phyloP scores from a whole-genome alignment of 257 asterid species.

The Anisodus acutangulus region DNA sequence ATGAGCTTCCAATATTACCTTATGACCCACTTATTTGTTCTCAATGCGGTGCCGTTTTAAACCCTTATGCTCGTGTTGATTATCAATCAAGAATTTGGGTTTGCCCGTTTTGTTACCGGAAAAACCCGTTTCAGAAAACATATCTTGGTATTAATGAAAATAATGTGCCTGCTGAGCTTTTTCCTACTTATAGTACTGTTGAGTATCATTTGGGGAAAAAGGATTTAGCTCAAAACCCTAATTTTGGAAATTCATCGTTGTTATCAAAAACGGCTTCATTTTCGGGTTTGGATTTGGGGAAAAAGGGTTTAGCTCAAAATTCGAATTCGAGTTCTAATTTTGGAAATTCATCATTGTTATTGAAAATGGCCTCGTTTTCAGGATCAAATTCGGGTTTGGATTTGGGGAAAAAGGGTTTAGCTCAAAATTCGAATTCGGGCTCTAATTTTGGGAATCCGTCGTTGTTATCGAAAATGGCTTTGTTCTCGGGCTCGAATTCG shows the following conservation, averaged over 20 bases:
- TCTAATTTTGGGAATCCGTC: conserved; percentile 46
- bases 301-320: conserved; percentile 40
- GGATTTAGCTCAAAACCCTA: conserved; percentile 37
- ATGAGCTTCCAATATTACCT: conserved; percentile 77
- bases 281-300: conserved; percentile 42
- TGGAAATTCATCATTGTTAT: conserved; percentile 37
- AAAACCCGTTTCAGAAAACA: conserved; percentile 71
- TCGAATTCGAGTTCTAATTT: conserved; percentile 43
- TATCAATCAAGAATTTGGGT: conserved; percentile 68
- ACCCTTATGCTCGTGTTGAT: conserved; percentile 91
- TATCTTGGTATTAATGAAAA: conserved; percentile 70
- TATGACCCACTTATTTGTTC: conserved; percentile 78
- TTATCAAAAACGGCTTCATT: conserved; percentile 52
- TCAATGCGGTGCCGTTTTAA: conserved; percentile 73
- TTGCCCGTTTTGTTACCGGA: conserved; percentile 77
- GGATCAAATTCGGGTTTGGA: background rate
- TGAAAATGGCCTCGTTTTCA: conserved; percentile 33
- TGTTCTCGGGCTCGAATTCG: conserved; percentile 32
- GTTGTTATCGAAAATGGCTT: background rate
- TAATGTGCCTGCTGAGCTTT: conserved; percentile 93
- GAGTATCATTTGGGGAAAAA: conserved; percentile 69
- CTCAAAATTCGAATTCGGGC: conserved; percentile 36
- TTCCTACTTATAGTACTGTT: conserved; percentile 90
- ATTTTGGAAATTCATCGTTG: conserved; percentile 46
- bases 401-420: conserved; percentile 48